Base-by-base conservation (phyloP, 495 filamentous ascomycete species). In the Aspergillus bertholletiae region DNA sequence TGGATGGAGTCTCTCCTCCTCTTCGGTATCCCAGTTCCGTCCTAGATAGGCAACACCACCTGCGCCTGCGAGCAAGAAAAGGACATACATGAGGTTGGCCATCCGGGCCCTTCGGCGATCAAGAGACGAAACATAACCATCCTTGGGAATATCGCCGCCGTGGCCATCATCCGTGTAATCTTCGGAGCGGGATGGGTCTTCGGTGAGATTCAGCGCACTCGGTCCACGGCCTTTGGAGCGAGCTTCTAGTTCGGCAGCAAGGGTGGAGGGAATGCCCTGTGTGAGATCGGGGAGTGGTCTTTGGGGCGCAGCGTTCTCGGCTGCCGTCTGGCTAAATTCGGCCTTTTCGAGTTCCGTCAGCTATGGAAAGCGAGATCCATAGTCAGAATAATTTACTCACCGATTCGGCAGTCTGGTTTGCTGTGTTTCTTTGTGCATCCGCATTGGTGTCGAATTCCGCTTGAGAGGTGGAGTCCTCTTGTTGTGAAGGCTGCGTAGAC, bases 201-300 rank as follows among this genome's bases (percentile, higher is more conserved):
- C 81, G 5, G 84, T 80, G 9, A 86, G 67, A 41, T 85, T 80
- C 50, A 89, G 64, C 24, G 72, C 63, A 52, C 75, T 64, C 37
- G 67, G 50, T 21, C 63, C 57, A 34, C 68, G 65, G 34, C 78
- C 77, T 39, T 79, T 79, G 22, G 72, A 71, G 12, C 75, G 76
- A 4, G 72, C 80, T 68, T 88, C 84, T 56, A 87, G 82, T 64
- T 94, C 89, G 21, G 78, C 75, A 51, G 74, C 77, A 30, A 96
- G 76, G 17, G 91, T 96, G 18, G 91, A 96, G 0, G 92, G 92
- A 54, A 96, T 94, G 58, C 92, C 92, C 66, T 93, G 87, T 7
- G 89, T 93, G 21, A 96, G 81, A 65, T 96, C 91, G 52, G 92
- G 92, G 17, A 96, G 79, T 18, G 87, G 85, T 61, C 80, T 60